A percentile compares a stretch with the other conserved stretches of the same genome.
These are phyloP conservation scores for Pachysolen tannophilus DNA, from an alignment of 805 yeast species.

Conservation along the genomic window DNA sequence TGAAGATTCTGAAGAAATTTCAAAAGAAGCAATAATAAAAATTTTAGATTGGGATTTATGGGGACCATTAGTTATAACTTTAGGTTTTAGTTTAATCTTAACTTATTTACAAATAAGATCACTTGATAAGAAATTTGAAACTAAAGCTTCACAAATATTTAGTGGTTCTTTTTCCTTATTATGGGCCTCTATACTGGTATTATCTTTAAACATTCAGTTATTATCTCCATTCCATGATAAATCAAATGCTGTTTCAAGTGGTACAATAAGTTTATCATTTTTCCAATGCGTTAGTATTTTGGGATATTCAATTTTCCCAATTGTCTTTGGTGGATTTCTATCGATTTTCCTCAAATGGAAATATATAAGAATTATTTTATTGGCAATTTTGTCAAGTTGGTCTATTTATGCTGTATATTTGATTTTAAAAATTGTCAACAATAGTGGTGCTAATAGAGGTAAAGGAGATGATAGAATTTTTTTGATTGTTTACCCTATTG, in stretches of 20 bases:
- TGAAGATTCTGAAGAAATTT: constrained; percentile 21
- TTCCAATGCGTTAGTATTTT: constrained; percentile 49
- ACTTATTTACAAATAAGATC: constrained; percentile 33
- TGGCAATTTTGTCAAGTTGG: constrained; percentile 38
- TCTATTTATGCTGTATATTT: constrained; percentile 43
- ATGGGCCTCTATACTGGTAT: constrained; percentile 40
- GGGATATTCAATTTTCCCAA: constrained; percentile 49
- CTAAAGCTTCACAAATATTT: constrained; percentile 38
- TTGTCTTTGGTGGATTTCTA: constrained; percentile 38
- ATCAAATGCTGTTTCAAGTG: constrained; percentile 19
- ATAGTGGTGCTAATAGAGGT: constrained; percentile 28
- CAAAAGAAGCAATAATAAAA: constrained; percentile 23
- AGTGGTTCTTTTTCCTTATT: constrained; percentile 46
- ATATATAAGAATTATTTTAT: constrained; percentile 31
- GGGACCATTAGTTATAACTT: constrained; percentile 51
- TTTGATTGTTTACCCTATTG: constrained; percentile 46
- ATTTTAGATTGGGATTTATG: constrained; percentile 54
- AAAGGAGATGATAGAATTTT: constrained; percentile 47
- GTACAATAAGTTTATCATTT: constrained; percentile 35
- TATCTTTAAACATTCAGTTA: constrained; percentile 46
- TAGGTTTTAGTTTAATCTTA: constrained; percentile 37
- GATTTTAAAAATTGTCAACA: constrained; percentile 37
- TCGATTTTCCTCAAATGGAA: constrained; percentile 37
- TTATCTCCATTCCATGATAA: constrained; percentile 36
- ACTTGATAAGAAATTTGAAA: constrained; percentile 18